Percentiles rank a stretch among this genome's conserved stretches.
Conservation (phyloP, 176 grass and related monocot genomes). For the Carex pumila region DNA sequence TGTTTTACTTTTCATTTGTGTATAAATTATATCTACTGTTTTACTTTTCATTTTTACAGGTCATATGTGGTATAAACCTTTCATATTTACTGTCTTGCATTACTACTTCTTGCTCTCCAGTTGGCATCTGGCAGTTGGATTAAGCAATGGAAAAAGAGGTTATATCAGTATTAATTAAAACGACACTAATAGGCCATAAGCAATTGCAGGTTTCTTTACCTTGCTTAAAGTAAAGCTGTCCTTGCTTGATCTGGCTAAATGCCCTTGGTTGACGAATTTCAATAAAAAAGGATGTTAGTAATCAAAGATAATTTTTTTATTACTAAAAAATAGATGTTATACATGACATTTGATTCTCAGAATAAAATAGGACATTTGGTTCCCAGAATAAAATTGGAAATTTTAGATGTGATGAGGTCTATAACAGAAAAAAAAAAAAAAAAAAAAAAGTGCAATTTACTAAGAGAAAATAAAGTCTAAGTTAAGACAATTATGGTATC, state of each 20-base stretch:
- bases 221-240: conserved; percentile 73
- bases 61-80: not conserved
- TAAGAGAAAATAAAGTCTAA: not conserved
- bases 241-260: conserved; percentile 59
- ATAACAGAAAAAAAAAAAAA: conserved; percentile 4
- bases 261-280: conserved; percentile 73
- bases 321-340: not conserved
- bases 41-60: not conserved
- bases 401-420: not conserved
- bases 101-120: conserved; percentile 44
- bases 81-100: conserved; percentile 30
- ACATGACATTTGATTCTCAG: not conserved
- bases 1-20: too few species aligned
- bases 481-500: too few species aligned
- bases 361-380: not conserved
- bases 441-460: not conserved
- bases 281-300: conserved; percentile 26
- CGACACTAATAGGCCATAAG: not conserved
- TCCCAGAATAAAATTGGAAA: not conserved
- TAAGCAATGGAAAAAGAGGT: not conserved
- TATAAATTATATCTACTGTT: too few species aligned
- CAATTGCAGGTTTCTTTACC: conserved; percentile 29
- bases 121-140: conserved; percentile 23
- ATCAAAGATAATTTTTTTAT: not conserved
- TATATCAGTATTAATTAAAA: not conserved